Conservation (phyloP, 148 eudicot genomes). For the Hydrangea macrophylla region DNA sequence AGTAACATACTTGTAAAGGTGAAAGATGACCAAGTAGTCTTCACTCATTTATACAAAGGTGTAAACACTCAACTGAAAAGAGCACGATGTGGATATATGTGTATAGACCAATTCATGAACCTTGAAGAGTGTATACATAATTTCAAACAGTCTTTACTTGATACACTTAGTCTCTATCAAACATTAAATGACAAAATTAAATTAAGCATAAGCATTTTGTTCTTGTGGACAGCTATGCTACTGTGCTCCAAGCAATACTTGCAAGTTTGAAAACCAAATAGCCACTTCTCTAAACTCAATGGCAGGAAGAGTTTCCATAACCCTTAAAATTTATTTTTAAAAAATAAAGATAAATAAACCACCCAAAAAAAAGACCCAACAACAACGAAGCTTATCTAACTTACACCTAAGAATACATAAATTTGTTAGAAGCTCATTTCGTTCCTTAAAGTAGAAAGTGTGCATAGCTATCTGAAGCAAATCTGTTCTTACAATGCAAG, state of each 20-base stretch:
- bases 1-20: not conserved
- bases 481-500: slow-evolving; percentile 66
- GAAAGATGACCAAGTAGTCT: not conserved
- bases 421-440: not conserved
- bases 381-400: not conserved
- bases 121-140: too few relatives aligned
- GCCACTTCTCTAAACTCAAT: not conserved
- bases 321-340: too few relatives aligned
- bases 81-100: too few relatives aligned
- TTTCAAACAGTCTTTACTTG: too few relatives aligned
- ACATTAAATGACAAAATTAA: too few relatives aligned
- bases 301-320: not conserved
- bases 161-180: too few relatives aligned
- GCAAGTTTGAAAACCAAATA: not conserved
- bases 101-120: too few relatives aligned
- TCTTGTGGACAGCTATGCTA: not conserved
- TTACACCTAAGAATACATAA: slow-evolving; percentile 40
- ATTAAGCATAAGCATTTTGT: too few relatives aligned
- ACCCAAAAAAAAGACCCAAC: not conserved
- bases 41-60: too few relatives aligned
- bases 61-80: too few relatives aligned
- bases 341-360: too few relatives aligned
- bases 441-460: not conserved
- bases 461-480: not conserved
- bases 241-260: not conserved